Base-by-base conservation (phyloP, 2,329 filamentous ascomycete genomes). In the Xylariaceae sp. region DNA sequence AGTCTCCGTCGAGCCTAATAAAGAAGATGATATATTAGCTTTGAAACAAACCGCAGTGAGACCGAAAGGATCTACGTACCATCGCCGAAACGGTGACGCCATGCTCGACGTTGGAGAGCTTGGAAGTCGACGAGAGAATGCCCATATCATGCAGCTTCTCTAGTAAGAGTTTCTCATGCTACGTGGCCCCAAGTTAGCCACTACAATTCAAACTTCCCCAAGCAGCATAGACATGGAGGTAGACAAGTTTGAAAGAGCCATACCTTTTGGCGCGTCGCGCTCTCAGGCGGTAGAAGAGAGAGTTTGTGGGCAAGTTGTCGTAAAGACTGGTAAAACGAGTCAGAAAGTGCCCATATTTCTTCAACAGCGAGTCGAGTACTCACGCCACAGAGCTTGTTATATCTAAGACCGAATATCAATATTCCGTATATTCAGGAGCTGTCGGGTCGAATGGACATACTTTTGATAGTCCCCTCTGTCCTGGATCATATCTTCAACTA, bases 91-190 rank as follows among this genome's bases (percentile, higher is more conserved):
- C 95, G 0, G 91, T 96, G 32, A 92, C 85, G 65, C 87, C 87
- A 65, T 90, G 83, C 76, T 60, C 95, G 5, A 97, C 89, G 54
- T 87, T 86, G 16, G 87, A 88, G 51, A 92, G 84, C 72, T 90
- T 89, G 7, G 88, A 88, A 7, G 84, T 83, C 29, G 81, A 83
- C 10, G 85, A 83, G 26, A 97, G 75, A 48, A 99, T 80, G 4
- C 92, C 94, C 84, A 97, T 95, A 66, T 92, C 86, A 74, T 91
- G 88, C 48, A 99, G 81, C 75, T 99, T 99, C 70, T 92, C 86
- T 34, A 99, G 82, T 46, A 99, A 78, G 49, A 95, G 80, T 50
- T 87, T 82, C 72, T 99, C 94, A 70, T 95, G 86, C 71, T 59
- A 44, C 13, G 10, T 32, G 2, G 5, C 26, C 30, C 9, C 5